Evolutionary conservation across 2,329 filamentous ascomycete genomes (phyloP), one percentile per base, ranked within the genome.

Genomic region (Diaporthe sp.): DNA sequence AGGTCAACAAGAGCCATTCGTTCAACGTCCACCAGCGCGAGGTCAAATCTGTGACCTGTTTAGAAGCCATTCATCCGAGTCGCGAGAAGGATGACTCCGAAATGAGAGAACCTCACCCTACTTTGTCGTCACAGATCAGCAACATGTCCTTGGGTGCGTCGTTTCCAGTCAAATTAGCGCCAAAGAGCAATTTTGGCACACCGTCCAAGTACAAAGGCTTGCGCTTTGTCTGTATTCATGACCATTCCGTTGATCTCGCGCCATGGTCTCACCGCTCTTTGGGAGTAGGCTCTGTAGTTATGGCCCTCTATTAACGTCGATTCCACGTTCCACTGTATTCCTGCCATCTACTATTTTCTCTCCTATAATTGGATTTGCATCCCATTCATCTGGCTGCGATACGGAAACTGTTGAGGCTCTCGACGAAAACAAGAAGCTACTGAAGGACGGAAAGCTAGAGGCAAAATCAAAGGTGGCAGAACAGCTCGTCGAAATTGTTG

Each of bases 401-500:
- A n/a, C n/a, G n/a, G 88, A 88, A 77, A 85, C 85, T 2, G 85
- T 89, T n/a, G 89, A 91, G 76, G 86, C 84, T 44, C 85, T 88
- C 53, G 83, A 89, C 76, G 88, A 90, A 76, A 85, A 85, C 19
- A 90, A 89, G 76, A 87, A 88, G 72, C 85, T 84, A 27, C 87
- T 86, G 76, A 89, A 88, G 77, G 87, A 88, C 19, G 79, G 80
- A 7, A 81, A 81, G 9, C 78, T 79, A 51, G 81, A 82, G 71
- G 79, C 79, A 51, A 82, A 83, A 47, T 81, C 82, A 39, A 79
- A 83, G 19, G 81, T 81, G 35, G 81, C 85, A 37, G 81, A 84
- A 44, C 83, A 84, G 9, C 75, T 84, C 17, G 63, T 82, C 56
- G 79, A 80, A 22, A 78, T 77, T 71, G 84, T 86, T 17, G 87